Base-by-base conservation (phyloP, 129 eudicot species). In the Chrysanthemum lavandulifolium region DNA sequence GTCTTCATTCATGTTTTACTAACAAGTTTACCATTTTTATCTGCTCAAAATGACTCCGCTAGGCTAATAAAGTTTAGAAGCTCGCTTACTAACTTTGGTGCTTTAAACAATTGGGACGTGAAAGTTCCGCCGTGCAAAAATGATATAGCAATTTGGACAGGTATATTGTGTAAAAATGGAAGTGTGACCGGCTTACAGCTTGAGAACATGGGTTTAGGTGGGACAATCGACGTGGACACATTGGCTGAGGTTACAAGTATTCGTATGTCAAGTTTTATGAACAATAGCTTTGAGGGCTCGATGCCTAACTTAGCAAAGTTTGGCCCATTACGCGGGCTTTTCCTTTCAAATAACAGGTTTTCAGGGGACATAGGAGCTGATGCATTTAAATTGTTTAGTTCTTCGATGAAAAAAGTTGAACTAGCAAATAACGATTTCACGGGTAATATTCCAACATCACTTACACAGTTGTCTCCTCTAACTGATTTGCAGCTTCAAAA, bases 171-270 rank as follows among this genome's bases (percentile, higher is more conserved):
- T 53, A 1, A 4, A 45, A 13, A 54, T 18, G 87, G 83, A 14
- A 65, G 5, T 6, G 69, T 89, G 27, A 3, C 2, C 1, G 96
- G 96, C 10, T 55, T 92, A 21, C 65, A 66, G 69, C 92, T 92
- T 5, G 90, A 92, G 64, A 61, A 58, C 73, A 83, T 87, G 98
- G 84, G 88, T n/a, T 79, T 92, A 29, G 47, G 74, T 7, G 98
- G 98, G 16, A 72, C 6, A 0, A 81, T 92, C 4, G 80, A 92
- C 61, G 23, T 87, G 21, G 82, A 81, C 6, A 19, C 85, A 4
- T 75, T 92, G 3, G 66, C 85, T 6, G 78, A 78, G 21, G 29
- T 92, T 33, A 57, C 86, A 2, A 33, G n/a, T 29, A 67, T 92
- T 9, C 65, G 66, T 1, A 57, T 83, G 49, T 10, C 89, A 31